Conservation (phyloP, 805 yeast genomes). For the Saccharomyces jurei region DNA sequence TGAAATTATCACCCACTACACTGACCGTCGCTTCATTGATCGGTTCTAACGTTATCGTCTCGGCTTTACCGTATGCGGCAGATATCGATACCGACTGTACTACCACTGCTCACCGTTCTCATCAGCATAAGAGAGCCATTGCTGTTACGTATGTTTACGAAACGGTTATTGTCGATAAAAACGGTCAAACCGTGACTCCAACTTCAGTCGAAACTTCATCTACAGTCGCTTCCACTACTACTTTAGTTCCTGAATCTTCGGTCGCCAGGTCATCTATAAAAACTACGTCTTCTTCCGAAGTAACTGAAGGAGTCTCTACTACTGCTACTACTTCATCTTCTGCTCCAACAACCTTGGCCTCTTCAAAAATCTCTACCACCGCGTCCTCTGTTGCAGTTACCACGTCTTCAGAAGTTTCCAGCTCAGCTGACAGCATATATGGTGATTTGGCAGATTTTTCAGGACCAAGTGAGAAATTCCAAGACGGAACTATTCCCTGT, state of each 20-base stretch:
- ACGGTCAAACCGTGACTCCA: constrained; percentile 25
- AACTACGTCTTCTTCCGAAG: background rate
- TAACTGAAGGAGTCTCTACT: background rate
- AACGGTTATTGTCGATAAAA: constrained; percentile 44
- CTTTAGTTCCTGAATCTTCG: background rate
- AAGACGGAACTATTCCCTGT: constrained; percentile 66
- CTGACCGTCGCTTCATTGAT: constrained; percentile 13
- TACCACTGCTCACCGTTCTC: constrained; percentile 25
- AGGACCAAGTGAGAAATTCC: constrained; percentile 52
- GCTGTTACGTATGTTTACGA: constrained; percentile 47
- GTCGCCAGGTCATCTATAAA: constrained; percentile 1
- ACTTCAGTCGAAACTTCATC: background rate
- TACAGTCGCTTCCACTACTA: constrained; percentile 1
- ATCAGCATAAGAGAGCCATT: constrained; percentile 45
- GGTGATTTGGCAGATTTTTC: constrained; percentile 58
- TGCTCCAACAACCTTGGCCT: constrained; percentile 20
- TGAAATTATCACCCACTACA: constrained; percentile 30
- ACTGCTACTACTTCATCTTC: constrained; percentile 2
- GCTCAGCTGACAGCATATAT: constrained; percentile 31
- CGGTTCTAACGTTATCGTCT: constrained; percentile 22
- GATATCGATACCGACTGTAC: background rate
- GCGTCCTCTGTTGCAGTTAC: constrained; percentile 21
- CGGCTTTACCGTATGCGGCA: constrained; percentile 19
- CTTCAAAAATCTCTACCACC: constrained; percentile 16
- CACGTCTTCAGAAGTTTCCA: constrained; percentile 22